Base-by-base conservation (phyloP, 1,284 basidiomycete species). In the Pascua sp. region DNA sequence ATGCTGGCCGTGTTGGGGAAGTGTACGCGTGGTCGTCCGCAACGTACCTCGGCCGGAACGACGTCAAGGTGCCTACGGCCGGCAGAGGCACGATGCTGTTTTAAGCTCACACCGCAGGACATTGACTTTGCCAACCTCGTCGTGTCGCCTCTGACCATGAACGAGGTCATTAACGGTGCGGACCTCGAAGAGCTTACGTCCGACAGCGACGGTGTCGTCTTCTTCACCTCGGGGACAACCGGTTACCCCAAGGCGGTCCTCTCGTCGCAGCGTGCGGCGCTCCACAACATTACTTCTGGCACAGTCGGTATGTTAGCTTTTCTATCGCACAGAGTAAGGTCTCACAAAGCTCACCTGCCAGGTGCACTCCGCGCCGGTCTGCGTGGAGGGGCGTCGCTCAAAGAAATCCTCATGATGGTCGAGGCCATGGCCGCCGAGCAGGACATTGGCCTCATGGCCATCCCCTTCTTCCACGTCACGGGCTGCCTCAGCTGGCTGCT, bases 391-490 rank as follows among this genome's bases (percentile, higher is more conserved):
- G 69, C 68, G 51, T 61, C 69, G 51, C 63, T 71, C 24, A 53
- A 65, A 46, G 61, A 67, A 55, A 52, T 64, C 12, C 42, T 46
- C 16, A 15, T 37, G 32, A 42, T 18, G 16, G 50, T 50, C 3
- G 49, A 49, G 13, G 24, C 24, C 3, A 32, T 32, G 24, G 24
- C n/a, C 11, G 36, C 47, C 12, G 37, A 24, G 44, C 47, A 53
- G 43, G 8, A 10, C 12, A 39, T 49, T 10, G 17, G n/a, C 8
- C 60, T 76, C 4, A 63, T 76, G 17, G 56, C 71, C 11, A 64
- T 76, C 38, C 73, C 73, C 3, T 59, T 76, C 2, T 76, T 76
- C 63, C 73, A 76, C 67, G 73, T 72, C 11, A 73, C 71, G 0
- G 73, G 73, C 8, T 72, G 69, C 51, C 63, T 72, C 0, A 65